A percentile compares a stretch with the other conserved stretches of the same genome.
Conservation (phyloP, 2,329 filamentous ascomycete species). For the Penicillium sp. region DNA sequence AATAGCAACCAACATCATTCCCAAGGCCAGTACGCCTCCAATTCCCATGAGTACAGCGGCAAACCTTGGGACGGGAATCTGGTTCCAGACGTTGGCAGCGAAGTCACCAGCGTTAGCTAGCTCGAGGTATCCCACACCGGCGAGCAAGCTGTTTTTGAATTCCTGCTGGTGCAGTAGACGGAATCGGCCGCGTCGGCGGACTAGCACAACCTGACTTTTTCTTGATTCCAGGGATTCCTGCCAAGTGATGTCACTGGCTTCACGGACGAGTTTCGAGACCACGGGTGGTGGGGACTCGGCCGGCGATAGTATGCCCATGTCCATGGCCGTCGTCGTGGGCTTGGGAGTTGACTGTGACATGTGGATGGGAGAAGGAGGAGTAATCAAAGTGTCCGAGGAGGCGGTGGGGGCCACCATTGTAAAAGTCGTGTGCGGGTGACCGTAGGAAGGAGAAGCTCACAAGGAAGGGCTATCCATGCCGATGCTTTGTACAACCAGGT, state of each 20-base stretch:
- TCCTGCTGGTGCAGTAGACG: constrained; percentile 24
- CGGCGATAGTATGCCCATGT: constrained; percentile 2
- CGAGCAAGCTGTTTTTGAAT: constrained; percentile 31
- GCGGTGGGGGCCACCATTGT: constrained; percentile 11
- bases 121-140: constrained; percentile 45
- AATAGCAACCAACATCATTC: constrained; percentile 41
- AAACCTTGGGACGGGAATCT: constrained; percentile 43
- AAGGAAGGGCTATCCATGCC: background rate
- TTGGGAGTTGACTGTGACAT: background rate
- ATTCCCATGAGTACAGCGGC: constrained; percentile 47
- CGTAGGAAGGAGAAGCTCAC: constrained; percentile 1
- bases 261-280: constrained; percentile 14
- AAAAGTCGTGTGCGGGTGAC: background rate
- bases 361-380: constrained; percentile 3
- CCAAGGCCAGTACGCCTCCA: constrained; percentile 42
- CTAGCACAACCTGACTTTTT: constrained; percentile 11
- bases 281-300: constrained; percentile 3
- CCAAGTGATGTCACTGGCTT: constrained; percentile 18
- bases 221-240: constrained; percentile 12
- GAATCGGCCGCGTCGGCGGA: constrained; percentile 11
- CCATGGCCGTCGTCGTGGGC: background rate
- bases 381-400: constrained; percentile 16
- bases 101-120: constrained; percentile 51
- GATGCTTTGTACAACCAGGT: background rate
- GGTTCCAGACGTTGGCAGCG: constrained; percentile 51